Evolutionary conservation across 305 asterid species (phyloP), one percentile per base, ranked within the genome.

Genomic region (Lippia alba): DNA sequence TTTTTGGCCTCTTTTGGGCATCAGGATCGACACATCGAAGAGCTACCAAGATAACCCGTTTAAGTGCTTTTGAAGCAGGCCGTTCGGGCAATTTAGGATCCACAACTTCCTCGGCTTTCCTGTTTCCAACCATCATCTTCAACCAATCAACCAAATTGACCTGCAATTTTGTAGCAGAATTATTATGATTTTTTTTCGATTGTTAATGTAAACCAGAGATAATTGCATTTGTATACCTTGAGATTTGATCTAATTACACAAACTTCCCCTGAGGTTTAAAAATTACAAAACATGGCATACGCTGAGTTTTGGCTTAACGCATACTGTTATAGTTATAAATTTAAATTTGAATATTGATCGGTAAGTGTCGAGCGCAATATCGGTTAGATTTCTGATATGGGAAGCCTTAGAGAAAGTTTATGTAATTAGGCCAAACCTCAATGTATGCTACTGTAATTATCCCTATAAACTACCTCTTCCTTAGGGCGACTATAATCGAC

Each of bases 401-500:
- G 30, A 24, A 24, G 30, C 30, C 30, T 24, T 24, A 24, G 30
- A 24, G 30, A 24, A 24, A 24, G 30, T 24, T 24, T 24, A 3
- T 24, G 3, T 24, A 24, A 24, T 24, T 24, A 24, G 30, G 30
- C 30, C 30, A 24, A 24, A 24, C 30, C 30, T 24, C 30, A 1
- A 24, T 24, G 30, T 24, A 24, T 24, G 30, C 30, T 24, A 3
- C 30, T 24, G 30, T 24, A 24, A 24, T 24, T 24, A 24, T 24
- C 30, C 30, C 30, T 3, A 32, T 20, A 32, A 66, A 70, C 88
- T 58, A 91, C 97, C 97, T 91, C 96, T 59, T 82, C 96, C 40
- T 77, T 74, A 11, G 92, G 88, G 33, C 94, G 84, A 73, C 84
- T 72, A 80, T 91, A 85, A 70, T 93, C 96, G 71, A 93, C 96